Conservation (phyloP, 2,329 filamentous ascomycete species). For the Hypoxylon sp. region DNA sequence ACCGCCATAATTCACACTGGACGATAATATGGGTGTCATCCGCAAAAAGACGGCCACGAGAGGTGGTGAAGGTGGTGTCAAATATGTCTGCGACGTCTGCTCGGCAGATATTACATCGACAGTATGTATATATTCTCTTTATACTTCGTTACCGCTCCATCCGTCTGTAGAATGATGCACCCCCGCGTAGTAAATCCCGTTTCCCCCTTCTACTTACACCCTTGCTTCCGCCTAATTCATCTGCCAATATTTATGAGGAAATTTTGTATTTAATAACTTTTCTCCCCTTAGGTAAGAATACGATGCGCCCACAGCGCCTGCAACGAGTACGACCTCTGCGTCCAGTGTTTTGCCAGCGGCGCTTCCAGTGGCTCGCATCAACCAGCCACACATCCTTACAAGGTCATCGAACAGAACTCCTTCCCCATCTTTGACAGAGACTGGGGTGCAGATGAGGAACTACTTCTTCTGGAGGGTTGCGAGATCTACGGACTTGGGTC, state of each 20-base stretch:
- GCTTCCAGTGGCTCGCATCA: constrained; percentile 87
- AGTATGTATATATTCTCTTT: constrained; percentile 67
- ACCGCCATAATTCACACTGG: constrained; percentile 39
- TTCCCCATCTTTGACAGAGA: constrained; percentile 95
- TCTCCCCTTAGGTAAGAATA: constrained; percentile 82
- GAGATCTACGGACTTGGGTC: constrained; percentile 97
- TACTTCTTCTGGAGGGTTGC: constrained; percentile 92
- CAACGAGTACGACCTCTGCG: constrained; percentile 96
- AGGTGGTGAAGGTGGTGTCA: constrained; percentile 89
- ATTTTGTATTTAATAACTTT: constrained; percentile 23
- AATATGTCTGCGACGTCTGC: constrained; percentile 98
- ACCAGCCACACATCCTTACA: constrained; percentile 87
- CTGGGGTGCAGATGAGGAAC: constrained; percentile 97
- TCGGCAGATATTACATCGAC: constrained; percentile 97
- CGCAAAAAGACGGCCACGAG: constrained; percentile 92
- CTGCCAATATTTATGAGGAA: not conserved
- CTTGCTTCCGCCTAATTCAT: not conserved
- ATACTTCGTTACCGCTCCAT: not conserved
- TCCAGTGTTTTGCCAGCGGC: constrained; percentile 91
- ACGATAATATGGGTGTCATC: constrained; percentile 84
- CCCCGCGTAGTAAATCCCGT: not conserved
- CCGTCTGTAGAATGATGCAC: not conserved
- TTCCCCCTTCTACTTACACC: not conserved
- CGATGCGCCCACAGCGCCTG: constrained; percentile 87
- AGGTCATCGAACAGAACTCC: constrained; percentile 98